Conservation (phyloP, 805 yeast species). For the Ogataea siamensis region DNA sequence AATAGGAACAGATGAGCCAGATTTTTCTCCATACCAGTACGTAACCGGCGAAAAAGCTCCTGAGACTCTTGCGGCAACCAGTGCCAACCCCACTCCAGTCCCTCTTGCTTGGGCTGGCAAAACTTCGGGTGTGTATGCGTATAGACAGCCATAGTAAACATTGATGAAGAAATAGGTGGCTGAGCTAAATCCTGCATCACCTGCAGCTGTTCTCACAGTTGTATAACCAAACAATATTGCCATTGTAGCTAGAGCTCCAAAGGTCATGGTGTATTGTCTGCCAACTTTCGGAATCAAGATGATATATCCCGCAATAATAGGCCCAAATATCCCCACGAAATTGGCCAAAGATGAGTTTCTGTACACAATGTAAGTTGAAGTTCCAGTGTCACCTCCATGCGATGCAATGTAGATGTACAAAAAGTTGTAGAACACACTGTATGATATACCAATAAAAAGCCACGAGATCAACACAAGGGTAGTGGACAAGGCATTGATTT, state of each 20-base stretch:
- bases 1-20: constrained; percentile 56
- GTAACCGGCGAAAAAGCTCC: constrained; percentile 61
- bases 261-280: constrained; percentile 54
- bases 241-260: constrained; percentile 53
- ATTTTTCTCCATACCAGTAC: constrained; percentile 45
- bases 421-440: constrained; percentile 54
- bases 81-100: constrained; percentile 62
- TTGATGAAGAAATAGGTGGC: constrained; percentile 48
- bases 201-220: constrained; percentile 52
- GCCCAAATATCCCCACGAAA: constrained; percentile 50
- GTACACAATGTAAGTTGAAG: constrained; percentile 39
- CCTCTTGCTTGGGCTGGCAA: constrained; percentile 47
- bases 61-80: constrained; percentile 51
- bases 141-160: constrained; percentile 56
- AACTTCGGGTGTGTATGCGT: constrained; percentile 67
- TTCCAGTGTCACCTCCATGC: constrained; percentile 49
- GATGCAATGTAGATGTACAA: constrained; percentile 49
- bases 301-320: constrained; percentile 47
- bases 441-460: constrained; percentile 59
- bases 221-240: constrained; percentile 62
- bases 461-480: constrained; percentile 49
- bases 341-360: constrained; percentile 49
- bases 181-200: constrained; percentile 49
- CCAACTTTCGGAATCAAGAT: constrained; percentile 40
- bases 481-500: constrained; percentile 43